Evolutionary conservation across 768 basidiomycete genomes (phyloP).

Genomic region (Chiua virens): DNA sequence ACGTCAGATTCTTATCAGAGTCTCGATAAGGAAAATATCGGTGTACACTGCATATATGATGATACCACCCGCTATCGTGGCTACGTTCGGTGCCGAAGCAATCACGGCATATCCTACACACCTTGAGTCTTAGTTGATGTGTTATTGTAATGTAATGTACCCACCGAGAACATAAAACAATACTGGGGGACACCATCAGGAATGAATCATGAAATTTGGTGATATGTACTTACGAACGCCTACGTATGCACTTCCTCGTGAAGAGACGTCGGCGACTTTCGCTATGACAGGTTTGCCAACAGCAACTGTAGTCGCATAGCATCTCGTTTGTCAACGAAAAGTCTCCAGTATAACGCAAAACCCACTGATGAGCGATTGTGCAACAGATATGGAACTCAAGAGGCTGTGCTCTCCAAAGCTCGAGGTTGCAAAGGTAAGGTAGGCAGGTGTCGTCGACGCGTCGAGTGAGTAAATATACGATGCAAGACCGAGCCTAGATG

Average conservation of each 20-base stretch:
- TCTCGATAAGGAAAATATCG: background rate
- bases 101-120: constrained; percentile 50
- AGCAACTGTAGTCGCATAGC: constrained; percentile 32
- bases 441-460: constrained; percentile 64
- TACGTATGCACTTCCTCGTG: constrained; percentile 63
- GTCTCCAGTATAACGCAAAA: constrained; percentile 4
- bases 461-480: constrained; percentile 81
- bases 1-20: constrained; percentile 19
- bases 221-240: constrained; percentile 48
- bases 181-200: constrained; percentile 30
- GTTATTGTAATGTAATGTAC: constrained; percentile 6
- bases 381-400: constrained; percentile 54
- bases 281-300: constrained; percentile 70
- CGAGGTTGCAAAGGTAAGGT: constrained; percentile 58
- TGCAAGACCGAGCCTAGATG: constrained; percentile 54
- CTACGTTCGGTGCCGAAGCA: constrained; percentile 46
- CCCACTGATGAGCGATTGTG: constrained; percentile 55
- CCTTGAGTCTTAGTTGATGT: background rate
- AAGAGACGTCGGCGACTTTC: constrained; percentile 69
- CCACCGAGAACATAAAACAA: constrained; percentile 60
- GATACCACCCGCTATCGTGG: constrained; percentile 52
- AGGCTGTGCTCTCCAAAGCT: constrained; percentile 53
- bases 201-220: background rate
- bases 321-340: constrained; percentile 9
- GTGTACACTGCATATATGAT: constrained; percentile 56